These are phyloP conservation scores for Infundibulicybe gibba DNA, from an alignment of 768 basidiomycete genomes.

Conservation along the genomic window DNA sequence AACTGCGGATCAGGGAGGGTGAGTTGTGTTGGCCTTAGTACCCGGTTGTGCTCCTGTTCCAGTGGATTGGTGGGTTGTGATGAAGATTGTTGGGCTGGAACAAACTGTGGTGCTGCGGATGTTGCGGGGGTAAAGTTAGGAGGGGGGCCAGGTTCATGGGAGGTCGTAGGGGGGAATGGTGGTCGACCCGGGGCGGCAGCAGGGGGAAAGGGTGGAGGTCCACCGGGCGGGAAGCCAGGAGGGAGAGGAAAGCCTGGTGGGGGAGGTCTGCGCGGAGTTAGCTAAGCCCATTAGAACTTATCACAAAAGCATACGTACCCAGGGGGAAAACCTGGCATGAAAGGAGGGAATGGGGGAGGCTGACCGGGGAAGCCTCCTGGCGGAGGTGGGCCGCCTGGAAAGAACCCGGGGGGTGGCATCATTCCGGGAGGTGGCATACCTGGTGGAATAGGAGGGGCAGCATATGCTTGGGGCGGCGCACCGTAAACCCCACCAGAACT, in stretches of 20 bases:
- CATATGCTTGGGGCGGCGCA: constrained; percentile 72
- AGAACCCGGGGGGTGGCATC: constrained; percentile 31
- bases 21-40: constrained; percentile 24
- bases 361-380: constrained; percentile 38
- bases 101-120: constrained; percentile 13
- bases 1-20: constrained; percentile 54
- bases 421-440: constrained; percentile 27
- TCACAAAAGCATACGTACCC: constrained; percentile 35
- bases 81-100: constrained; percentile 9
- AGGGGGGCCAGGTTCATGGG: constrained; percentile 17
- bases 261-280: constrained; percentile 27
- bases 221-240: constrained; percentile 41
- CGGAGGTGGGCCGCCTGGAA: constrained; percentile 38
- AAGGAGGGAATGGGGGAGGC: constrained; percentile 54
- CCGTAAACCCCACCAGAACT: constrained; percentile 64
- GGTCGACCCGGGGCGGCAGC: constrained; percentile 15
- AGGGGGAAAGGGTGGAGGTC: constrained; percentile 14
- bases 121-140: constrained; percentile 6
- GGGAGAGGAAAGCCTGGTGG: constrained; percentile 54
- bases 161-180: constrained; percentile 28
- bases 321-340: constrained; percentile 49
- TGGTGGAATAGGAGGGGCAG: constrained; percentile 39
- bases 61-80: constrained; percentile 9
- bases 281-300: neutral
- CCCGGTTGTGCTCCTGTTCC: constrained; percentile 6